Percentiles rank a stretch among this genome's conserved stretches.
Conservation (phyloP, 768 basidiomycete genomes). For the Cystofilobasidium macerans region DNA sequence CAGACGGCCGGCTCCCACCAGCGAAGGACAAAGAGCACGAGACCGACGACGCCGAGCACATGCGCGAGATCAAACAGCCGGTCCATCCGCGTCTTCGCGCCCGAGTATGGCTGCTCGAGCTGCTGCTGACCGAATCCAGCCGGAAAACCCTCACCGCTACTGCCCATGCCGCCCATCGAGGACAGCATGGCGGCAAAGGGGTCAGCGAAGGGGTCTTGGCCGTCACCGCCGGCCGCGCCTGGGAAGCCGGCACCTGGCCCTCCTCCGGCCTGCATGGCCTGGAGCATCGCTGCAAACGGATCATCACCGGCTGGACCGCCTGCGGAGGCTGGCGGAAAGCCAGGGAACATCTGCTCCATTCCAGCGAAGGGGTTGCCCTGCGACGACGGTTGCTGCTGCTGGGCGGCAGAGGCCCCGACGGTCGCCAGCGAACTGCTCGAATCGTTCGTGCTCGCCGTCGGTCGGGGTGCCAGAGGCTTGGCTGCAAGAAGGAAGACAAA, state of each 20-base stretch:
- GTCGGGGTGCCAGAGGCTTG: background rate
- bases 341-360: background rate
- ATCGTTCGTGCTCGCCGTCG: background rate
- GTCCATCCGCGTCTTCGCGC: constrained; percentile 28
- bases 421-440: background rate
- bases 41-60: constrained; percentile 29
- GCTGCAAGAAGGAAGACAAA: background rate
- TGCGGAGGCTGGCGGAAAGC: background rate
- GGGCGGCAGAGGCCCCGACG: background rate
- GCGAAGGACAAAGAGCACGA: constrained; percentile 31
- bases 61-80: constrained; percentile 35
- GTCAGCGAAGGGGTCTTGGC: background rate
- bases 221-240: background rate
- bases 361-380: background rate
- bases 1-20: constrained; percentile 38
- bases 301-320: background rate
- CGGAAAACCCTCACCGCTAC: constrained; percentile 7
- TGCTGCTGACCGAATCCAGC: constrained; percentile 9
- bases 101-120: background rate
- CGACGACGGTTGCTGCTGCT: too few relatives aligned
- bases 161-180: background rate
- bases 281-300: constrained; percentile 15
- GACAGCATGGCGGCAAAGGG: constrained; percentile 7
- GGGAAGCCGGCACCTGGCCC: constrained; percentile 7
- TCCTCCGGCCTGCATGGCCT: constrained; percentile 20